Base-by-base conservation (phyloP, 192 early-diverging fungal genomes). In the Backusella westeae region DNA sequence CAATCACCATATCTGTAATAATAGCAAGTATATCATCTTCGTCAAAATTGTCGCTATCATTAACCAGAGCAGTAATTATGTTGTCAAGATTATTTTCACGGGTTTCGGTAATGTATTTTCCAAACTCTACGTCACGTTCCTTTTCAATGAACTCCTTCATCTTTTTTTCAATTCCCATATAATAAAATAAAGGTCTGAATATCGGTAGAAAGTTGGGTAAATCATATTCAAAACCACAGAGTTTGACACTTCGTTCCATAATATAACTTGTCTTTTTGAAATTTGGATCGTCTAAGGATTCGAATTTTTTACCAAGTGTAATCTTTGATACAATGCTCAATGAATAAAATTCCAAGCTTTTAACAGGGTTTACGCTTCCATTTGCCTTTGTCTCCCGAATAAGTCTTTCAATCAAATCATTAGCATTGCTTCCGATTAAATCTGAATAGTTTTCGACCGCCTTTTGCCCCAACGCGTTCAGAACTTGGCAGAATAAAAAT, bases 1-100 rank as follows among this genome's bases (percentile, higher is more conserved):
- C 72, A 36, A 19, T 21, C 7, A 74, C n/a, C 34, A 74, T 29
- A 66, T 74, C 72, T 41, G 36, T 63, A 26, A 39, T 39, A 41
- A 63, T 23, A 23, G 38, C 72, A 26, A 65, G 34, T 6, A 56
- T 17, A 2, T 56, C 72, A 5, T 66, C 72, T 23, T 72, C 49
- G 12, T 21, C 32, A 53, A 74, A 36, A 21, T 63, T 21, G 3
- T 36, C 34, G 23, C 36, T 15, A 65, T 65, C 34, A 23, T 59
- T 34, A 3, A 26, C 29, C 3, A 65, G 17, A 4, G 35, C 12
- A 29, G 34, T 39, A 3, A 65, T 74, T 15, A 74, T 14, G 32
- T 36, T 71, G 9, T 36, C 39, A 17, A 26, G 10, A 1, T 44
- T 71, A 4, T 23, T 46, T 6, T 46, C n/a, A 19, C 26, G n/a